These are phyloP conservation scores for Leccinum disarticulatum DNA, from an alignment of 768 basidiomycete genomes.

Conservation along the genomic window DNA sequence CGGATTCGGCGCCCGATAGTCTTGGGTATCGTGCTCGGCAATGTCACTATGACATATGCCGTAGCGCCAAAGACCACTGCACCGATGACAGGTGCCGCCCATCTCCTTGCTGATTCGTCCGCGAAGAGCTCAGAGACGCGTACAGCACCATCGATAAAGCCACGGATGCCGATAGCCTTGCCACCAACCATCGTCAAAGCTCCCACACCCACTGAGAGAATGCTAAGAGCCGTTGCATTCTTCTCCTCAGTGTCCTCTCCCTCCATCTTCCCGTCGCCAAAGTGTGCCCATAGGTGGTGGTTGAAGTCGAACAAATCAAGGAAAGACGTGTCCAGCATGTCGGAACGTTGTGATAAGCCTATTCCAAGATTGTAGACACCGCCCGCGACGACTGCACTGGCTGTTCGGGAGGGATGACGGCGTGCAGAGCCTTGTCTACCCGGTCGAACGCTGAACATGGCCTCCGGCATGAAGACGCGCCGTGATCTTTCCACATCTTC, in stretches of 20 bases:
- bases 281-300: slow-evolving; percentile 72
- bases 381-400: slow-evolving; percentile 68
- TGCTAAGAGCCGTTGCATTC: slow-evolving; percentile 60
- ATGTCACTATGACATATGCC: slow-evolving; percentile 81
- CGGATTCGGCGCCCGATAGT: slow-evolving; percentile 86
- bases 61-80: slow-evolving; percentile 70
- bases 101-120: slow-evolving; percentile 78
- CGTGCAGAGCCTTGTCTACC: slow-evolving; percentile 39
- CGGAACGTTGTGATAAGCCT: slow-evolving; percentile 72
- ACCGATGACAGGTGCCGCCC: slow-evolving; percentile 85
- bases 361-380: slow-evolving; percentile 80
- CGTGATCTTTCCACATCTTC: slow-evolving; percentile 76
- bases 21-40: slow-evolving; percentile 85
- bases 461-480: slow-evolving; percentile 93
- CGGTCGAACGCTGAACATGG: slow-evolving; percentile 79
- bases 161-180: slow-evolving; percentile 72
- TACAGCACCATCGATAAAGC: slow-evolving; percentile 75
- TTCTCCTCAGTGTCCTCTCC: slow-evolving; percentile 38
- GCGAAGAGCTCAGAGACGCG: slow-evolving; percentile 76
- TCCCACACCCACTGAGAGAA: slow-evolving; percentile 77
- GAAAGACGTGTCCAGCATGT: slow-evolving; percentile 77
- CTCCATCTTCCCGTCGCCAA: slow-evolving; percentile 48
- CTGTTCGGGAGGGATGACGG: slow-evolving; percentile 35
- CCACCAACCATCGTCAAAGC: slow-evolving; percentile 89
- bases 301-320: slow-evolving; percentile 86